phyloP scores from a whole-genome alignment of 805 yeast species.

The Metschnikowia drakensbergensis region DNA sequence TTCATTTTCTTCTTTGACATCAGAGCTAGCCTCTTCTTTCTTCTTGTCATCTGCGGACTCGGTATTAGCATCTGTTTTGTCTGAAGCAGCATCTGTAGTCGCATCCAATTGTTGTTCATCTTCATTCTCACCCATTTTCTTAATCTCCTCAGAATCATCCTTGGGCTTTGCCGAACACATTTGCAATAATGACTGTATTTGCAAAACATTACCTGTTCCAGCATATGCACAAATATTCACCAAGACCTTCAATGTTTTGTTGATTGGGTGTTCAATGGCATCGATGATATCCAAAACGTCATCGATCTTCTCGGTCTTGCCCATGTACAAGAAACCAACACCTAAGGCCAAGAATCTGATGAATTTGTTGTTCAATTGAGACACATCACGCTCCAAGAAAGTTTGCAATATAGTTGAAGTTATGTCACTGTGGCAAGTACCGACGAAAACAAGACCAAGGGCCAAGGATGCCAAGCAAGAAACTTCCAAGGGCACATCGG shows the following conservation, averaged over 20 bases:
- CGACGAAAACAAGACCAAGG: constrained; percentile 90
- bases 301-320: constrained; percentile 89
- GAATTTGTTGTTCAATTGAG: constrained; percentile 81
- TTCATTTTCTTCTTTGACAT: constrained; percentile 16
- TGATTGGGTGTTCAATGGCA: constrained; percentile 93
- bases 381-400: constrained; percentile 75
- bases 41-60: constrained; percentile 17
- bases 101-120: constrained; percentile 24
- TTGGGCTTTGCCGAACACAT: constrained; percentile 75
- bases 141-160: constrained; percentile 55
- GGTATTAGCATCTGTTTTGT: constrained; percentile 26
- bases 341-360: constrained; percentile 88
- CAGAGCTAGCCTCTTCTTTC: constrained; percentile 16
- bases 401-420: constrained; percentile 91
- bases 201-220: constrained; percentile 95
- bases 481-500: constrained; percentile 68
- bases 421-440: constrained; percentile 92
- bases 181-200: constrained; percentile 85
- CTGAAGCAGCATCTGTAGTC: constrained; percentile 28
- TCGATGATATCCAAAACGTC: constrained; percentile 91
- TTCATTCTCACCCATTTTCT: constrained; percentile 42
- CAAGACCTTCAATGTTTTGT: constrained; percentile 81
- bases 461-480: constrained; percentile 86
- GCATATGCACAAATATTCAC: constrained; percentile 93
- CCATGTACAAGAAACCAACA: constrained; percentile 85